phyloP scores from a whole-genome alignment of 306 rosid genomes.

The Quercus mongolica region DNA sequence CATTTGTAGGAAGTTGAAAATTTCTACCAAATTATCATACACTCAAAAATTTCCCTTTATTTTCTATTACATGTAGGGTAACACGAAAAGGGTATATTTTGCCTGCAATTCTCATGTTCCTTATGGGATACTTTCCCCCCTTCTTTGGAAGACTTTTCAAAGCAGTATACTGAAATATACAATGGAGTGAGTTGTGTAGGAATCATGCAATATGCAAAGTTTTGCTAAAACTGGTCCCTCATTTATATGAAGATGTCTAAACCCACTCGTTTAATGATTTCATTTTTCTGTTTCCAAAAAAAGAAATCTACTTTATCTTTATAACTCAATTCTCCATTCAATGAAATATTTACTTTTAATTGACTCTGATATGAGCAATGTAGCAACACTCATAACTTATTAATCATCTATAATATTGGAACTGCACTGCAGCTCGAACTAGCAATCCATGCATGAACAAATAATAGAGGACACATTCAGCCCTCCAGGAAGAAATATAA shows the following conservation, averaged over 20 bases:
- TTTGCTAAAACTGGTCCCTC: not conserved
- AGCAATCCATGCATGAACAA: not conserved
- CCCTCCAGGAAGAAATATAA: not conserved
- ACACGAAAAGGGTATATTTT: constrained; percentile 18
- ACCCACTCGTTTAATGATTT: not conserved
- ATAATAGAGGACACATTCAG: not conserved
- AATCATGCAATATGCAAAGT: not conserved
- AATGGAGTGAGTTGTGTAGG: not conserved
- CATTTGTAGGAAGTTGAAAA: constrained; percentile 28
- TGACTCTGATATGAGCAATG: too few relatives aligned
- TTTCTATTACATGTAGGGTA: not conserved
- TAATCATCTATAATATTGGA: not conserved
- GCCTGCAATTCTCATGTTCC: not conserved
- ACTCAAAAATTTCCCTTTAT: not conserved
- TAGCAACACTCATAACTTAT: not conserved
- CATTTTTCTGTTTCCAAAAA: too few relatives aligned
- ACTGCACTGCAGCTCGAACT: not conserved
- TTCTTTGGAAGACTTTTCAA: constrained; percentile 6
- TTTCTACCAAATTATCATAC: not conserved
- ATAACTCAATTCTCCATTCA: not conserved
- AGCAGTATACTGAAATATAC: constrained; percentile 5
- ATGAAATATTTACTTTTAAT: not conserved
- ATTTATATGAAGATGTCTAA: not conserved
- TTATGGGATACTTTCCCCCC: not conserved
- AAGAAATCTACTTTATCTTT: too few relatives aligned